These are phyloP conservation scores for Moesziomyces antarcticus DNA, from an alignment of 1,284 basidiomycete species.

Conservation along the genomic window DNA sequence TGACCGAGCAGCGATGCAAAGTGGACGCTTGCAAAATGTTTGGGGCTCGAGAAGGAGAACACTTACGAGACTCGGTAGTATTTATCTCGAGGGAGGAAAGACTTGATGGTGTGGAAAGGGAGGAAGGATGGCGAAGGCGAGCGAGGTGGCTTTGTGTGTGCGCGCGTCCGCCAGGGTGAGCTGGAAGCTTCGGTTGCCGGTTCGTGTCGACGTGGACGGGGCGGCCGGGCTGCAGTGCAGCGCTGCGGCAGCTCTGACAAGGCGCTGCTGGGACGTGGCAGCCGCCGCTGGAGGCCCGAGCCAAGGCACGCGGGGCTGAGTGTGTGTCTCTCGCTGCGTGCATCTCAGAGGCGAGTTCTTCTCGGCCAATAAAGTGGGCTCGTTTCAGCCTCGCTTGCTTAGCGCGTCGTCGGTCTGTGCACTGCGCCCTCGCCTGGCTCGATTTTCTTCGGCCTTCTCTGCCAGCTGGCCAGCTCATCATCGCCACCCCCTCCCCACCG, in stretches of 20 bases:
- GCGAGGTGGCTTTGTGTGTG: neutral
- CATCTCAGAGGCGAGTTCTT: neutral
- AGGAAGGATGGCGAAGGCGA: slow-evolving; percentile 1
- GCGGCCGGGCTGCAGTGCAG: neutral
- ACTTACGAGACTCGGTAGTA: slow-evolving; percentile 40
- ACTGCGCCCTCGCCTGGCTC: neutral
- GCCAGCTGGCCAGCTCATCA: neutral
- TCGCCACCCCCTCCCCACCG: neutral
- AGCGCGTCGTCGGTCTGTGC: slow-evolving; percentile 28
- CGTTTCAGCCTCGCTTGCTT: slow-evolving; percentile 22
- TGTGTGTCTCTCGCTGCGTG: slow-evolving; percentile 3
- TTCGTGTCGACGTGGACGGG: slow-evolving; percentile 33
- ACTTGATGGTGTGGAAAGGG: slow-evolving; percentile 21
- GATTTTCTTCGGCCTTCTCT: slow-evolving; percentile 35
- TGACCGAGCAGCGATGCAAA: neutral
- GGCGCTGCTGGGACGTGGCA: no score
- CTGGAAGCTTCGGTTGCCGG: slow-evolving; percentile 36
- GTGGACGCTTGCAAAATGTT: neutral
- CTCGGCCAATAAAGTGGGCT: slow-evolving; percentile 21
- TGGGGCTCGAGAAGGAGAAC: neutral
- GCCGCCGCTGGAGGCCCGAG: no score
- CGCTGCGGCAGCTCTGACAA: no score
- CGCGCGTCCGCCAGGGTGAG: slow-evolving; percentile 15
- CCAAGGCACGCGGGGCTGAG: slow-evolving; percentile 4
- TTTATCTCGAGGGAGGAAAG: slow-evolving; percentile 35